Base-by-base conservation (phyloP, 73 alveolate species). In the Tetrahymena thermophila region DNA sequence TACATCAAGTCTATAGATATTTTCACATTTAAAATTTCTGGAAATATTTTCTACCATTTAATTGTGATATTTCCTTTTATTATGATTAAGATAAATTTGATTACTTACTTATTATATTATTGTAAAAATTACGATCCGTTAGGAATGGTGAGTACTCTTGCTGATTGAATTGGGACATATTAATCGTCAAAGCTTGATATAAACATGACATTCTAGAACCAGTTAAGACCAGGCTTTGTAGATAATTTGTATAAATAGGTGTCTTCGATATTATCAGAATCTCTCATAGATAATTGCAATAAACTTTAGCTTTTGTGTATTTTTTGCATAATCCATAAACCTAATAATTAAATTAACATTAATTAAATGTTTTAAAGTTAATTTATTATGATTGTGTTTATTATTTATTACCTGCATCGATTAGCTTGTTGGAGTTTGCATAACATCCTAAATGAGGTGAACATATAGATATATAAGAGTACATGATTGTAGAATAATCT, bases 361-460 rank as follows among this genome's bases (percentile, higher is more conserved):
- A 15, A n/a, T 58, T 58, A 37, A 37, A 37, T 3, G 7, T 9
- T 40, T 40, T 40, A 40, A 40, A 40, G 10, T 40, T 15, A 40
- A 40, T 40, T 40, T 40, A 40, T 40, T 40, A 37, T 37, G 43
- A 37, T 37, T 7, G 43, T 37, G 7, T 37, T 4, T 23, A 25
- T 56, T n/a, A 28, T 71, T 71, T 19, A 71, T 71, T 71, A 71
- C 99, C 99, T 40, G 99, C 98, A 85, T 97, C 97, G 50, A 98
- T 97, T 25, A 98, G 96, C 93, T 97, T 97, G 93, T 99, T 97
- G 28, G 98, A 97, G 35, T 97, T 96, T 35, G 94, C 95, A 84
- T 96, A 97, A 94, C 97, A 97, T 17, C 99, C 99, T 57, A 98
- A 94, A 97, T 98, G 99, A 28, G 99, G 99, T 6, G 99, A 96